A percentile compares a stretch with the other conserved stretches of the same genome.
phyloP scores from a whole-genome alignment of 768 basidiomycete genomes.

The Mrakia hoshinonis region DNA sequence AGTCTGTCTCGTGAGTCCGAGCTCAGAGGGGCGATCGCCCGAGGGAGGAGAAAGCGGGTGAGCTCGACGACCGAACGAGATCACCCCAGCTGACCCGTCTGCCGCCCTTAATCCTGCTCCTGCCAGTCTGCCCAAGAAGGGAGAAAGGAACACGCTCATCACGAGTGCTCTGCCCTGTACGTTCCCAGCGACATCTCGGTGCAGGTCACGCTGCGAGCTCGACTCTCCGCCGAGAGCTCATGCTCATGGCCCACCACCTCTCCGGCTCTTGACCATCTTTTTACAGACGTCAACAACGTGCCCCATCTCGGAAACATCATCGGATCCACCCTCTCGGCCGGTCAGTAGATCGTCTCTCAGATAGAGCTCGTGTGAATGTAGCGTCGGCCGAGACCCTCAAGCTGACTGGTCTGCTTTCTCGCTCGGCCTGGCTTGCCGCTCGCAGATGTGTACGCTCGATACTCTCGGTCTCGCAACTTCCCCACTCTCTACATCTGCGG shows the following conservation, averaged over 20 bases:
- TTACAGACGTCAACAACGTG: slow-evolving; percentile 64
- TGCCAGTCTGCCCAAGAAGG: slow-evolving; percentile 66
- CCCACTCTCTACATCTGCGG: slow-evolving; percentile 92
- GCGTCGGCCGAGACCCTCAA: neutral
- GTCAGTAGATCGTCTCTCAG: neutral
- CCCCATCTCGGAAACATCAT: slow-evolving; percentile 93
- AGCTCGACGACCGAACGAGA: neutral
- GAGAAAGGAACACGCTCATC: slow-evolving; percentile 78
- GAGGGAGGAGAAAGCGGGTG: neutral
- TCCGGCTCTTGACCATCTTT: neutral
- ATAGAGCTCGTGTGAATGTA: neutral
- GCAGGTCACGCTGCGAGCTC: slow-evolving; percentile 42
- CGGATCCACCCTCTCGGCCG: slow-evolving; percentile 86
- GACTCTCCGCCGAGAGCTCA: neutral
- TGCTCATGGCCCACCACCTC: neutral
- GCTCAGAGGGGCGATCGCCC: neutral
- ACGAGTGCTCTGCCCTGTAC: slow-evolving; percentile 78
- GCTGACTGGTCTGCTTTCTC: neutral
- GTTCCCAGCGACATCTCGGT: neutral
- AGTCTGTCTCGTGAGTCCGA: neutral
- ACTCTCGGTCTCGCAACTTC: slow-evolving; percentile 65
- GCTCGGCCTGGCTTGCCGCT: no score
- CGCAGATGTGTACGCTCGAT: slow-evolving; percentile 84
- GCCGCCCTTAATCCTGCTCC: no score
- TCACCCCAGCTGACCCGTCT: neutral